Evolutionary conservation across 176 grass and related monocot genomes (phyloP).

Genomic region (Zizania latifolia): DNA sequence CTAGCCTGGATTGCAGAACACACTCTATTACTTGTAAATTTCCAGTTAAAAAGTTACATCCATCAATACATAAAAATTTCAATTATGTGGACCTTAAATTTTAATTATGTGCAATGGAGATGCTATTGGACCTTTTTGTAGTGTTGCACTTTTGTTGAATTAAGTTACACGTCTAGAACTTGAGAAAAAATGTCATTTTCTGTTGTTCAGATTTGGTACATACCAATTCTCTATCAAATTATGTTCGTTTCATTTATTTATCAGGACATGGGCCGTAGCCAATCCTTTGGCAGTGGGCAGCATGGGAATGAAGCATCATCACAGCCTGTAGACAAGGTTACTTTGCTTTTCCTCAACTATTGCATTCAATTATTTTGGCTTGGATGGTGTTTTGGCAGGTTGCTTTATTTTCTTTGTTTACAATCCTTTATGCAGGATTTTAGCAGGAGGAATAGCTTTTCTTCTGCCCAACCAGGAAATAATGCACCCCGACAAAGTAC

Average conservation of each 20-base stretch:
- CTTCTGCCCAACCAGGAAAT: conserved; percentile 43
- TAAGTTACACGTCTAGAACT: not conserved
- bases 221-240: not conserved
- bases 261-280: conserved; percentile 56
- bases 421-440: conserved; percentile 42
- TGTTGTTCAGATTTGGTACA: not conserved
- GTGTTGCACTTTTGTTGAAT: not conserved
- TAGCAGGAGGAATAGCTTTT: conserved; percentile 53
- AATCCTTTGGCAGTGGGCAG: conserved; percentile 42
- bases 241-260: not conserved
- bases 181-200: not conserved
- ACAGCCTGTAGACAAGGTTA: conserved; percentile 55
- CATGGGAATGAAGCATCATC: conserved; percentile 35
- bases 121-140: not conserved
- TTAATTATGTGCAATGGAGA: not conserved
- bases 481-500: not conserved
- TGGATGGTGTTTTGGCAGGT: not conserved
- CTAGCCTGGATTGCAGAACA: not conserved
- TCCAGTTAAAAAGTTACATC: not conserved
- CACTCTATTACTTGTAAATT: not conserved
- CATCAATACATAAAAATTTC: too few species aligned
- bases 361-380: not conserved
- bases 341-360: conserved; percentile 1
- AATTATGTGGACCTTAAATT: not conserved
- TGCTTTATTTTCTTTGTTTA: conserved; percentile 4